Base-by-base conservation (phyloP, 108 stramenopile species). In the Skeletonema costatum region DNA sequence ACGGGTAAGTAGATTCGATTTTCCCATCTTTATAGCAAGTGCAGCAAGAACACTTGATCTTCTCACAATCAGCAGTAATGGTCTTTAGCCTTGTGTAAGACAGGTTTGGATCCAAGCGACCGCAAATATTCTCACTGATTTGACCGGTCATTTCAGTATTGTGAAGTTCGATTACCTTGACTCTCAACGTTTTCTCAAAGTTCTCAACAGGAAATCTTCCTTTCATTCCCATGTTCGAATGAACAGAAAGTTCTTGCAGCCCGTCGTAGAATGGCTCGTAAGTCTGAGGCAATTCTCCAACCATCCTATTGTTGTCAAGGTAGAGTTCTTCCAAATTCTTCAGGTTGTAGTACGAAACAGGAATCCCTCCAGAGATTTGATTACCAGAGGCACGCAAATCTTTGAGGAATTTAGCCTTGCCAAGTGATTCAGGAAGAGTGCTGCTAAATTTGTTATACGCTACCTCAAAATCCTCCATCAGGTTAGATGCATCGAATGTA, bases 341-440 rank as follows among this genome's bases (percentile, higher is more conserved):
- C 35, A 85, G 59, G 12, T 73, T 42, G 29, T 69, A 80, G 38
- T 84, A 80, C 11, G 35, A 66, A 11, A 76, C 39, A 11, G 84
- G 78, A 31, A 87, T 77, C 1, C 68, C 38, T 3, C 87, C 87
- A 6, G 77, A 73, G 21, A 90, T 66, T 29, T 76, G 29, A 58
- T 88, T 88, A 17, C 63, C 35, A 29, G 74, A 76, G 0, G 64
- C 53, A 30, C 51, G 69, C 63, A 86, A 63, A 56, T 83, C 68
- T 50, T 80, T 67, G 56, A 86, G 72, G 29, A 58, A 60, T 9
- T 66, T 61, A 48, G 74, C 65, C 4, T 75, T 70, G 46, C 61
- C 67, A 6, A 72, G 64, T 1, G 71, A 69, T 51, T 59, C 68
- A 17, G 84, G 84, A 25, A 85, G 76, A 10, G 76, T 61, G n/a